A percentile compares a stretch with the other conserved stretches of the same genome.
These are phyloP conservation scores for Sphagnum tenellum DNA, from an alignment of 225 moss, liverwort and hornwort genomes.

Conservation along the genomic window DNA sequence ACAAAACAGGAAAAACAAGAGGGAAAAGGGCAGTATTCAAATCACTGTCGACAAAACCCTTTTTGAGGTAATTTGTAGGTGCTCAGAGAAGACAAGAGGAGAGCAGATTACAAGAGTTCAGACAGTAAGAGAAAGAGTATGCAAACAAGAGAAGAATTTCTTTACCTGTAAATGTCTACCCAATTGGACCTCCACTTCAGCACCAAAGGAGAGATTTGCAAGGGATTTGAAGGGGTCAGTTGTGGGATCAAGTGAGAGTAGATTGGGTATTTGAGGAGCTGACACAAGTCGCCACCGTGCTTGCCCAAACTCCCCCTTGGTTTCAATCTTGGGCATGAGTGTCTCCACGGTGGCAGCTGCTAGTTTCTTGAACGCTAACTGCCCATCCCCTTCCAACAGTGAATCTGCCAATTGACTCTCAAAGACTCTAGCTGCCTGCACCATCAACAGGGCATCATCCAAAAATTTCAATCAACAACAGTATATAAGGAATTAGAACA, in stretches of 20 bases:
- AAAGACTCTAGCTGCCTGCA: slow-evolving; percentile 87
- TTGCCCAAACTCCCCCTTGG: slow-evolving; percentile 97
- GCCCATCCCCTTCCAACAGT: slow-evolving; percentile 87
- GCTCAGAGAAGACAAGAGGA: background rate
- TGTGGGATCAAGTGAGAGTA: slow-evolving; percentile 94
- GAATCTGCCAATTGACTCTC: slow-evolving; percentile 97
- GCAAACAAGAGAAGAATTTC: background rate
- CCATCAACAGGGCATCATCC: background rate
- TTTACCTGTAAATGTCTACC: slow-evolving; percentile 92
- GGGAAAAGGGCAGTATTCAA: too few relatives aligned
- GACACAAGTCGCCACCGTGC: slow-evolving; percentile 98
- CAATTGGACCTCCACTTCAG: slow-evolving; percentile 96
- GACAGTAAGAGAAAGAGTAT: too few relatives aligned
- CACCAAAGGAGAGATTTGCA: slow-evolving; percentile 96
- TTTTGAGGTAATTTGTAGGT: too few relatives aligned
- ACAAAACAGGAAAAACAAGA: background rate
- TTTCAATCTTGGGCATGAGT: slow-evolving; percentile 97
- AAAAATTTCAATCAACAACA: too few relatives aligned
- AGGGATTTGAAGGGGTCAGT: slow-evolving; percentile 98
- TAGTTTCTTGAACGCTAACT: slow-evolving; percentile 92
- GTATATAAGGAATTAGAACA: too few relatives aligned
- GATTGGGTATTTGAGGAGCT: slow-evolving; percentile 94
- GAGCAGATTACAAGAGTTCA: too few relatives aligned
- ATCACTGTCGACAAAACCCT: too few relatives aligned
- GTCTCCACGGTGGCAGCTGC: slow-evolving; percentile 98